Conservation (phyloP, 345 rosid species). For the Murraya koenigii region DNA sequence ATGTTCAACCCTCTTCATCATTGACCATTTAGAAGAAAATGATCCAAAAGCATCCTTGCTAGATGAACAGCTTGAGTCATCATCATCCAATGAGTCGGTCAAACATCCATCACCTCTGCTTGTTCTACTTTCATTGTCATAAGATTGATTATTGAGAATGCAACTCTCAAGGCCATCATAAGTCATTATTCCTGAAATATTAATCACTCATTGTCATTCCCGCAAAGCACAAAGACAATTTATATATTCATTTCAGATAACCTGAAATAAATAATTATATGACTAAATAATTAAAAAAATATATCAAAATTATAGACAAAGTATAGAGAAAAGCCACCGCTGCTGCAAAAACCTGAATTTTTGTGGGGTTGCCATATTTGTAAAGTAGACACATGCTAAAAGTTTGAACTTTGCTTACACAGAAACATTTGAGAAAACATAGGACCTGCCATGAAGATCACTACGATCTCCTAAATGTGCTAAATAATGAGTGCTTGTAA, state of each 20-base stretch:
- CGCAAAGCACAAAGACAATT: not conserved
- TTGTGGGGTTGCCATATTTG: not conserved
- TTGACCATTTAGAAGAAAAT: conserved; percentile 77
- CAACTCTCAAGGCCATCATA: conserved; percentile 86
- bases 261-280: not conserved
- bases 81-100: conserved; percentile 79
- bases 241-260: not conserved
- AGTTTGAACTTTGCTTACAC: not conserved
- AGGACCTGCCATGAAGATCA: not conserved
- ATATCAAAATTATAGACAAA: no score
- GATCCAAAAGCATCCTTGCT: conserved; percentile 90
- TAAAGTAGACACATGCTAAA: not conserved
- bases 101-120: conserved; percentile 78
- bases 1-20: conserved; percentile 48
- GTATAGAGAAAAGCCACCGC: no score
- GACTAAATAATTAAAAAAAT: not conserved
- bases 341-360: not conserved
- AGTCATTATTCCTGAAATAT: conserved; percentile 63
- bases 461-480: not conserved
- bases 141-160: conserved; percentile 77
- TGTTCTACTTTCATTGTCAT: conserved; percentile 75
- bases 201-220: not conserved
- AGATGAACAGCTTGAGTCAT: conserved; percentile 87
- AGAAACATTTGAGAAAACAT: not conserved
- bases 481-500: not conserved